Evolutionary conservation across 176 grass and related monocot species (phyloP), one percentile per base, ranked within the genome.

Genomic region (Pontederia paniculata): DNA sequence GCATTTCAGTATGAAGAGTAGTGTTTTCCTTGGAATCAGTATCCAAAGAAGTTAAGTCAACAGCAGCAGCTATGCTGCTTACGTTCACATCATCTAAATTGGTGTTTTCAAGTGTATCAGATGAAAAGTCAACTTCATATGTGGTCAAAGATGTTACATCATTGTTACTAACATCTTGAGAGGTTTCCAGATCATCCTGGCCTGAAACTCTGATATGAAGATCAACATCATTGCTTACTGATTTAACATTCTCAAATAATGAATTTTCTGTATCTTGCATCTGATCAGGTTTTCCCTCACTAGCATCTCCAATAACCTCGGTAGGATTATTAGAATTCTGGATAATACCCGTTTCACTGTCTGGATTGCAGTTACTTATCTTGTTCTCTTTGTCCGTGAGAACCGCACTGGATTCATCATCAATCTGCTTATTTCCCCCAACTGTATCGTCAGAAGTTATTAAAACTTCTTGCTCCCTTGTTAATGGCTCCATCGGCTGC

Each of bases 401-500:
- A 66, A 57, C 42, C 44, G 74, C 61, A 55, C 60, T 50, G 56
- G 55, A 55, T 46, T 74, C 44, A 44, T 63, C 31, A 53, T 44
- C 20, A 10, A 20, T 45, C 15, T 78, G 63, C 47, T 62, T 4
- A 46, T 23, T 4, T 25, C 44, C 18, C 22, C 8, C 37, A 37
- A 55, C 45, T 14, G 17, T 56, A 70, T 58, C 44, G 44, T 25
- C 28, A 16, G 70, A 73, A 73, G 58, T 63, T 16, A 57, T 15
- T 62, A 76, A 44, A 2, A 16, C 28, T 46, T 76, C 62, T 0
- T 25, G 68, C 9, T 75, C 69, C 10, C 56, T 25, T 44, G 83
- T 23, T 67, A 72, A 66, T 22, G 44, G 58, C 13, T 83, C 58
- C 61, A 83, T 55, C 12, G 73, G 88, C 20, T 57, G 6, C 71